Evolutionary conservation across 176 grass and related monocot genomes (phyloP).

Genomic region (Juncus inflexus): DNA sequence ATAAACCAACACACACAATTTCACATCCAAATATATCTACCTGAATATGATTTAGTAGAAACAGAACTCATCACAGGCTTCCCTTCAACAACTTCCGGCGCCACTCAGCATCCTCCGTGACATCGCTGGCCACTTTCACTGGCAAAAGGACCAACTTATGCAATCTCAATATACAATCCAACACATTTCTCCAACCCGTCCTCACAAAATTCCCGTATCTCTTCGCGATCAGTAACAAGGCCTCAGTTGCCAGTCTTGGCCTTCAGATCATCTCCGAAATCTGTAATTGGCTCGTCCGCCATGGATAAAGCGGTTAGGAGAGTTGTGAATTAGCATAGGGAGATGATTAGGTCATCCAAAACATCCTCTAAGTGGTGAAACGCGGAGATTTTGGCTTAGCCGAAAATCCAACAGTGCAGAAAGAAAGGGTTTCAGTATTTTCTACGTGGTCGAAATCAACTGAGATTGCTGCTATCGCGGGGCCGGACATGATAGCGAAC

Average conservation of each 20-base stretch:
- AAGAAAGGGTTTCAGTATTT: conserved; percentile 69
- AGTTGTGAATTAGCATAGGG: conserved; percentile 91
- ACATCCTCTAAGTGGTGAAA: conserved; percentile 95
- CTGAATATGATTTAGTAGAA: too few species aligned
- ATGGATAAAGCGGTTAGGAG: conserved; percentile 75
- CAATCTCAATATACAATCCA: conserved; percentile 96
- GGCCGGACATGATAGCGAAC: conserved; percentile 97
- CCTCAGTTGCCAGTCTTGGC: conserved; percentile 92
- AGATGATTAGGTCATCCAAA: conserved; percentile 96
- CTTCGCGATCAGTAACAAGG: conserved; percentile 86
- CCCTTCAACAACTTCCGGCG: too few species aligned
- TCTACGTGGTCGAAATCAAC: conserved; percentile 94
- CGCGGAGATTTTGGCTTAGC: conserved; percentile 89
- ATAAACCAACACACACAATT: too few species aligned
- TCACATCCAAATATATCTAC: too few species aligned
- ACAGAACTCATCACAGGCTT: too few species aligned
- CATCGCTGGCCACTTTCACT: conserved; percentile 85
- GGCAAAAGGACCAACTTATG: conserved; percentile 95
- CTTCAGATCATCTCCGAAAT: conserved; percentile 94
- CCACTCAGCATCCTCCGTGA: too few species aligned
- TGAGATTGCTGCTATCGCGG: conserved; percentile 95
- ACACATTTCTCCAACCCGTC: conserved; percentile 92
- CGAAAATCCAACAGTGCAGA: conserved; percentile 82
- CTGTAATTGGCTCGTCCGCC: conserved; percentile 91
- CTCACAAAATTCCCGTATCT: conserved; percentile 85